A percentile compares a stretch with the other conserved stretches of the same genome.
Evolutionary conservation across 495 filamentous ascomycete species (phyloP).

Genomic region (Neurospora intermedia): DNA sequence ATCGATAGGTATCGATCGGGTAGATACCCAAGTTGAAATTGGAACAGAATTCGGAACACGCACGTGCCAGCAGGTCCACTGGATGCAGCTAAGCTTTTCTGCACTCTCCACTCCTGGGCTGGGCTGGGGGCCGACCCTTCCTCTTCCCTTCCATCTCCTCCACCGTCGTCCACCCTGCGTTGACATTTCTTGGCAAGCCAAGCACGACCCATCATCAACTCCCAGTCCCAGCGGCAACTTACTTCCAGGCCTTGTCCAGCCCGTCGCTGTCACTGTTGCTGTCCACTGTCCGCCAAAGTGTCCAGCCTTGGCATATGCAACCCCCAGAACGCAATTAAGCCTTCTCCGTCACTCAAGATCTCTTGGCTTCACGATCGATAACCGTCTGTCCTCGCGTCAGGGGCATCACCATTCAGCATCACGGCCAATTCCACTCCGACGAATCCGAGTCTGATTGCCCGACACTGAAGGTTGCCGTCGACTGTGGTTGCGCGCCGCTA

Average conservation of each 20-base stretch:
- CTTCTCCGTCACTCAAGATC: slow-evolving; percentile 18
- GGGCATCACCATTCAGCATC: neutral
- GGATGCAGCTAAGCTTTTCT: neutral
- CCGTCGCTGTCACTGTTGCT: neutral
- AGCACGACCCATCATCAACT: slow-evolving; percentile 6
- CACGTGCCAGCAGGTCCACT: neutral
- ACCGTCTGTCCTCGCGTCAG: neutral
- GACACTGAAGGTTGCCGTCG: neutral
- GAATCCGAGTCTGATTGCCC: neutral
- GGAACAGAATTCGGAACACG: neutral
- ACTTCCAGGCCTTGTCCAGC: neutral
- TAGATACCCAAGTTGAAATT: neutral
- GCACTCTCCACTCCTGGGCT: neutral
- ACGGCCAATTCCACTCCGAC: neutral
- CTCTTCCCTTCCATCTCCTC: neutral
- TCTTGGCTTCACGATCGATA: slow-evolving; percentile 17
- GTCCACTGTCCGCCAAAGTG: slow-evolving; percentile 5
- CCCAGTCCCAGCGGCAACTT: neutral
- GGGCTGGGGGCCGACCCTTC: neutral
- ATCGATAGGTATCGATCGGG: no score
- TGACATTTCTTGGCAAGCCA: slow-evolving; percentile 23
- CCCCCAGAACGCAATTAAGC: slow-evolving; percentile 11
- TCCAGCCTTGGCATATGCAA: slow-evolving; percentile 31
- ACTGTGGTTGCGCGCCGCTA: neutral
- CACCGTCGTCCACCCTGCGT: slow-evolving; percentile 6